A percentile compares a stretch with the other conserved stretches of the same genome.
Conservation (phyloP, 148 eudicot species). For the Silene latifolia region DNA sequence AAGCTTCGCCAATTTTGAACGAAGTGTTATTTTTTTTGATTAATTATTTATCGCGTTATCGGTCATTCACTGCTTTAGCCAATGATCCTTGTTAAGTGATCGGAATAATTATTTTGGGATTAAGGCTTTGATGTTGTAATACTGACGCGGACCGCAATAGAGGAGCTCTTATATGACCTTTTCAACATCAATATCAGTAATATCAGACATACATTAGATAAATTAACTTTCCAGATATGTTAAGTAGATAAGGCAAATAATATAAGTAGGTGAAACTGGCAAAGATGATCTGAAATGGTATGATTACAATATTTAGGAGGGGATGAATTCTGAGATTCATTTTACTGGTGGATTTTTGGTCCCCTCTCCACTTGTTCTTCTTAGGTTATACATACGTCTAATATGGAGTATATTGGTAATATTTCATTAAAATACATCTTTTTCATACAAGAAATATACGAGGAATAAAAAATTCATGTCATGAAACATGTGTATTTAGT, state of each 20-base stretch:
- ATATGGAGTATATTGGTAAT: background rate
- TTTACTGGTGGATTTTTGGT: slow-evolving; percentile 8
- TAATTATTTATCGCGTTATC: no score
- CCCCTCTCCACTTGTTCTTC: slow-evolving; percentile 15
- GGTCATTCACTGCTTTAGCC: no score
- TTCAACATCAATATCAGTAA: background rate
- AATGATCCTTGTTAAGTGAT: no score
- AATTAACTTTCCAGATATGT: slow-evolving; percentile 1
- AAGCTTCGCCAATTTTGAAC: no score
- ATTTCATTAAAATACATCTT: background rate
- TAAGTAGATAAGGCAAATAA: slow-evolving; percentile 10
- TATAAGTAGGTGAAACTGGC: slow-evolving; percentile 6
- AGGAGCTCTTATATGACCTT: background rate
- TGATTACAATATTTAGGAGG: background rate
- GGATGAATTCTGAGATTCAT: background rate
- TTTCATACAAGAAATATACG: no score
- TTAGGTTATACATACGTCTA: background rate
- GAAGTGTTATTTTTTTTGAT: no score
- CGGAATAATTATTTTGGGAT: no score
- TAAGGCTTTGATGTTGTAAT: no score
- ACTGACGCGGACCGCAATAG: background rate
- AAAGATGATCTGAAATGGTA: slow-evolving; percentile 12
- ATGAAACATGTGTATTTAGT: background rate
- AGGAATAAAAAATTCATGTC: background rate
- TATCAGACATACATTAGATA: background rate